A percentile compares a stretch with the other conserved stretches of the same genome.
Conservation (phyloP, 2,329 filamentous ascomycete genomes). For the Cryphonectria nitschkei region DNA sequence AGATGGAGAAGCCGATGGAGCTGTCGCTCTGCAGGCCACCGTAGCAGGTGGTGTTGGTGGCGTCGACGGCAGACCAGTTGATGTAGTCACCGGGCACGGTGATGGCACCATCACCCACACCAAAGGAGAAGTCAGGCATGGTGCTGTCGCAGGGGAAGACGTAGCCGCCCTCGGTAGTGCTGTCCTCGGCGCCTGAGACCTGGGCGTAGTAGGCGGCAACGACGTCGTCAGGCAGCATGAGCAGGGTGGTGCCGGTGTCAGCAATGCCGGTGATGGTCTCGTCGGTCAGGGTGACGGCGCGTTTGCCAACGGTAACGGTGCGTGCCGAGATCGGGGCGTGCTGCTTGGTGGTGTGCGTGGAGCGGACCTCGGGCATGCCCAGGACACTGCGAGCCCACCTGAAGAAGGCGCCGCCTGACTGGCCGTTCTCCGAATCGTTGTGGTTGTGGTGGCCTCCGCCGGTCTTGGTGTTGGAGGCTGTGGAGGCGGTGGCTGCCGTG, state of each 20-base stretch:
- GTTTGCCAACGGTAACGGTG: slow-evolving; percentile 9
- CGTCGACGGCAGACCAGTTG: slow-evolving; percentile 38
- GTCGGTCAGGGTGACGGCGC: slow-evolving; percentile 34
- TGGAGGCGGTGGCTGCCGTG: slow-evolving; percentile 1
- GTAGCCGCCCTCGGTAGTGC: slow-evolving; percentile 42
- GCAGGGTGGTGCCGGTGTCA: slow-evolving; percentile 55
- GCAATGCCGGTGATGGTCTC: slow-evolving; percentile 43
- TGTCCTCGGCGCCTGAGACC: slow-evolving; percentile 43
- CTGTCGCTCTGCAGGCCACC: slow-evolving; percentile 40
- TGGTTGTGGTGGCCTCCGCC: slow-evolving; percentile 1
- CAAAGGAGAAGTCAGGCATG: slow-evolving; percentile 49
- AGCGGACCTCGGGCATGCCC: slow-evolving; percentile 2
- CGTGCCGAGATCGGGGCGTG: slow-evolving; percentile 17
- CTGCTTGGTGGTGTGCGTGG: slow-evolving; percentile 13
- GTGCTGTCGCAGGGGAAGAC: slow-evolving; percentile 49
- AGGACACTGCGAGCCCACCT: slow-evolving; percentile 10
- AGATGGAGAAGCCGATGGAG: slow-evolving; percentile 36
- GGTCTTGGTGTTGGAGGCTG: background rate
- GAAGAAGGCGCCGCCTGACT: background rate
- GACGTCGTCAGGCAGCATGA: slow-evolving; percentile 49
- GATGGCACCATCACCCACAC: slow-evolving; percentile 45
- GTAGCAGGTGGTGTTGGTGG: slow-evolving; percentile 36
- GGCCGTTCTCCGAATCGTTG: background rate
- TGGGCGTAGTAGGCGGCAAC: slow-evolving; percentile 49
- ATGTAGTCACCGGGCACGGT: slow-evolving; percentile 48